Conservation (phyloP, 371 early-diverging fungal genomes). For the Mortierella sp. region DNA sequence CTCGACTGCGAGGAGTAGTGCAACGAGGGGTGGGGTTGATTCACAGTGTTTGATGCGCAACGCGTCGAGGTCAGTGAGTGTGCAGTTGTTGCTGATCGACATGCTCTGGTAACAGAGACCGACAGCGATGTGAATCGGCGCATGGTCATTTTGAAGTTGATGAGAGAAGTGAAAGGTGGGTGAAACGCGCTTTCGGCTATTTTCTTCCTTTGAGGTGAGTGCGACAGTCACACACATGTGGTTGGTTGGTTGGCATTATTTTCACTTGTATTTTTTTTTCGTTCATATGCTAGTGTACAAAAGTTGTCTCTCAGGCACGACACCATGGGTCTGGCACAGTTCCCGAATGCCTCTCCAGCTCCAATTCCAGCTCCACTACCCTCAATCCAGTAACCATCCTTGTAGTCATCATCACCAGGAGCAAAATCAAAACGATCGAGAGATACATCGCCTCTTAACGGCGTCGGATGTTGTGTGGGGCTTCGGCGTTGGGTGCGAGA, state of each 20-base stretch:
- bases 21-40: neutral
- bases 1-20: neutral
- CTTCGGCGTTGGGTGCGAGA: slow-evolving; percentile 28
- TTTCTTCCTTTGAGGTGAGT: neutral
- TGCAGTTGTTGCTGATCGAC: neutral
- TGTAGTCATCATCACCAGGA: neutral
- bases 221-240: neutral
- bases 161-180: neutral
- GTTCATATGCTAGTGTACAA: neutral
- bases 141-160: neutral
- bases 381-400: neutral
- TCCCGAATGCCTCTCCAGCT: neutral
- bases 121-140: neutral
- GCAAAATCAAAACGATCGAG: too few relatives aligned
- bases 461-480: slow-evolving; percentile 38
- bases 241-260: neutral
- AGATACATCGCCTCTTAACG: neutral
- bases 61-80: neutral
- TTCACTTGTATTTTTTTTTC: neutral
- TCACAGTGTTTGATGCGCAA: neutral
- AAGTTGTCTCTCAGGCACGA: neutral
- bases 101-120: neutral
- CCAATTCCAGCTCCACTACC: neutral
- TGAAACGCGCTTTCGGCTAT: neutral
- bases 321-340: too few relatives aligned